Evolutionary conservation across 306 rosid species (phyloP).

Genomic region (Trifolium repens): DNA sequence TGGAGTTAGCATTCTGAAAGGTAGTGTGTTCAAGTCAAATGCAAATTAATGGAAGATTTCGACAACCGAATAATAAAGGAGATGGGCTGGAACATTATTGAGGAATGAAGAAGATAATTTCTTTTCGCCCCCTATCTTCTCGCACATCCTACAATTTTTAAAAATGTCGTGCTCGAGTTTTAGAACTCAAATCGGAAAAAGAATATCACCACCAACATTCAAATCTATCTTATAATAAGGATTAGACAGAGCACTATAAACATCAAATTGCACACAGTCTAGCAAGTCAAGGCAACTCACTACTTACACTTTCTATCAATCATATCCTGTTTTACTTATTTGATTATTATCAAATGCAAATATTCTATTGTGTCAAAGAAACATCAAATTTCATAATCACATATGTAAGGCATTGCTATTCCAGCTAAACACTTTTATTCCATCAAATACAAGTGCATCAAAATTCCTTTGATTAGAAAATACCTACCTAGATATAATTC

Average conservation of each 20-base stretch:
- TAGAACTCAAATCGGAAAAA: too few species aligned
- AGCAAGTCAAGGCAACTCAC: neutral
- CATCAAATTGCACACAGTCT: neutral
- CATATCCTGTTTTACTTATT: neutral
- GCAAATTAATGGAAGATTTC: too few species aligned
- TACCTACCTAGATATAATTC: neutral
- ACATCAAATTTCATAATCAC: slow-evolving; percentile 17
- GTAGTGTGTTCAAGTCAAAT: too few species aligned
- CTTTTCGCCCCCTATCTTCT: too few species aligned
- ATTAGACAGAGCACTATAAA: neutral
- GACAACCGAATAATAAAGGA: too few species aligned
- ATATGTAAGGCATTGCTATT: slow-evolving; percentile 3
- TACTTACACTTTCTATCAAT: neutral
- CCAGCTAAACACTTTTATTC: slow-evolving; percentile 22
- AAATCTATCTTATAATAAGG: too few species aligned
- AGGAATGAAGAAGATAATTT: too few species aligned
- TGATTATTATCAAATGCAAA: neutral
- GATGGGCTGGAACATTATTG: too few species aligned
- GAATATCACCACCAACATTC: too few species aligned
- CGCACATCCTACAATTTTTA: too few species aligned
- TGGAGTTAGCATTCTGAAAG: too few species aligned
- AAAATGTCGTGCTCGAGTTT: too few species aligned
- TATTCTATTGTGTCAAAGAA: neutral
- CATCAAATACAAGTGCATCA: slow-evolving; percentile 17
- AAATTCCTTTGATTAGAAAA: slow-evolving; percentile 21